Base-by-base conservation (phyloP, 139 green algal species). In the Pseudopediastrum boryanum region DNA sequence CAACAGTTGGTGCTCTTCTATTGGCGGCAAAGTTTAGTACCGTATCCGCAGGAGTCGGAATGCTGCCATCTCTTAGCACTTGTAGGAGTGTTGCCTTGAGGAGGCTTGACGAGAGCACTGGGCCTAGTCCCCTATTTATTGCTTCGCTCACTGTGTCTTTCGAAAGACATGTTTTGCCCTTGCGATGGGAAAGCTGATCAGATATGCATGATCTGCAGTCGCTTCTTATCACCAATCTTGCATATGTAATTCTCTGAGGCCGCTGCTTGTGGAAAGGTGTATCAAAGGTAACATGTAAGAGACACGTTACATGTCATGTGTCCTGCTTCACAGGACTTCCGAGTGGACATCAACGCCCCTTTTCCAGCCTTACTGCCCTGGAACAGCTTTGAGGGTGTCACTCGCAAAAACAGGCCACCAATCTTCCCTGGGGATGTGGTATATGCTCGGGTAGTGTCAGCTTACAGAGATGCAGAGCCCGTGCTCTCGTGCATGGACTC, bases 381-480 rank as follows among this genome's bases (percentile, higher is more conserved):
- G 59, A 88, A 96, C 9, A 88, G 90, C 0, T 98, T 97, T 73
- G 93, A 97, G 61, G 89, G 89, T 2, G 94, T 90, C 46, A 96
- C 92, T 1, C 84, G 88, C 38, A 84, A 93, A 38, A 98, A 96
- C 84, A 81, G 91, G 3, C 94, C 94, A 21, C 41, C 41, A 44
- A 42, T 42, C 10, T 44, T 33, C 52, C 25, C 48, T 0, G 94
- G 93, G 0, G 93, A 98, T 72, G 16, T 94, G 3, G 88, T 98
- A 21, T 96, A 93, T 71, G 85, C 82, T 2, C 84, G 92, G 0
- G 91, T 98, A 2, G 84, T 87, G 13, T 35, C 72, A 2, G 89
- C 93, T 0, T 46, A 89, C 54, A 75, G 85, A 0, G 91, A 96
- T 78, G 75, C 89, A 33, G 89, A 96, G 38, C 85, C 93, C 21